Percentiles rank a stretch among this genome's conserved stretches.
phyloP scores from a whole-genome alignment of 225 moss, liverwort and hornwort species.

The Pseudoscleropodium purum region DNA sequence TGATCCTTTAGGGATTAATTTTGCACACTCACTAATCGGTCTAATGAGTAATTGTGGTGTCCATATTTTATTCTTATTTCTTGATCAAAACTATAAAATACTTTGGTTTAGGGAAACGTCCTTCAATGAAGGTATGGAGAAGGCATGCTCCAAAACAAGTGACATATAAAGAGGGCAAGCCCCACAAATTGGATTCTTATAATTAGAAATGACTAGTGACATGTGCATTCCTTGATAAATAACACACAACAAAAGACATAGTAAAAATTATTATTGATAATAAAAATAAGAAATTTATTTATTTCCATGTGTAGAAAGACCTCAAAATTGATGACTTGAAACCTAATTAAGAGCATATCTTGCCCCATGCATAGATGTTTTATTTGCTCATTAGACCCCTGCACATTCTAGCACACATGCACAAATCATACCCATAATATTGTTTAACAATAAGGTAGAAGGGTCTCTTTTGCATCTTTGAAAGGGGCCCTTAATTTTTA shows the following conservation, averaged over 20 bases:
- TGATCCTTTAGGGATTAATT: no score
- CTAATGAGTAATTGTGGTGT: not conserved
- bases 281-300: not conserved
- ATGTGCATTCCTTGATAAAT: not conserved
- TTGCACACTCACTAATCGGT: not conserved
- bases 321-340: not conserved
- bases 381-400: not conserved
- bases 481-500: no score
- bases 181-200: not conserved
- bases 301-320: not conserved
- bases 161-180: accelerated
- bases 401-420: accelerated
- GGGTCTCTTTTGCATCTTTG: accelerated
- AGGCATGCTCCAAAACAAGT: not conserved
- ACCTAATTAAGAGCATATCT: not conserved
- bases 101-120: not conserved
- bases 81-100: not conserved
- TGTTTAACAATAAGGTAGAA: no score
- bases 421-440: no score
- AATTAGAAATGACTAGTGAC: not conserved
- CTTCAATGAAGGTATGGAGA: accelerated
- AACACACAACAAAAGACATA: not conserved
- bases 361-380: not conserved
- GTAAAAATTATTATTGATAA: not conserved
- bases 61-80: not conserved